phyloP scores from a whole-genome alignment of 352 stramenopile genomes.

The Phytophthora chlamydospora region DNA sequence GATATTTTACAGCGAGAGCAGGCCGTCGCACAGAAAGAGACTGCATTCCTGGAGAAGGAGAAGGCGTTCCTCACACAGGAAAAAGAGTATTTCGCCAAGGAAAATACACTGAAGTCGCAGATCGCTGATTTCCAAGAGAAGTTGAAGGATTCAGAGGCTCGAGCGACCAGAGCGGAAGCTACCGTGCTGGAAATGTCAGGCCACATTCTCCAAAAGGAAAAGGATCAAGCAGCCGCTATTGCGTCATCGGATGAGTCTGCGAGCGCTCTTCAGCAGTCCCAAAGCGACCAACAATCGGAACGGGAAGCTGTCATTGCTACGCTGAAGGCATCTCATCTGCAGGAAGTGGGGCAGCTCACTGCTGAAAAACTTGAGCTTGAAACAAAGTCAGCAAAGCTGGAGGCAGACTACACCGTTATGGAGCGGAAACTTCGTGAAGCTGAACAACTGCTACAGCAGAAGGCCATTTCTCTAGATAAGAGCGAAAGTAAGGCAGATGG shows the following conservation, averaged over 20 bases:
- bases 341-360: conserved; percentile 22
- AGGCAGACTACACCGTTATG: conserved; percentile 9
- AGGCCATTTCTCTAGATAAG: conserved; percentile 24
- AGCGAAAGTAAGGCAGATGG: conserved; percentile 6
- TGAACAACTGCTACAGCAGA: conserved; percentile 24
- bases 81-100: conserved; percentile 38
- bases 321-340: conserved; percentile 19
- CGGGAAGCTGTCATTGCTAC: conserved; percentile 17
- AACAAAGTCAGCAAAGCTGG: conserved; percentile 11
- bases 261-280: conserved; percentile 10
- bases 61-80: conserved; percentile 41
- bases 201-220: conserved; percentile 34
- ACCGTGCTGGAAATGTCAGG: conserved; percentile 37
- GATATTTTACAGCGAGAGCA: conserved; percentile 53
- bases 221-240: conserved; percentile 26
- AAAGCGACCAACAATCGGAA: conserved; percentile 23
- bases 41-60: conserved; percentile 42
- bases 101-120: conserved; percentile 37
- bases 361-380: conserved; percentile 25
- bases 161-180: conserved; percentile 32
- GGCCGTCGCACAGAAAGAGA: conserved; percentile 37
- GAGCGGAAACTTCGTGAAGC: conserved; percentile 13
- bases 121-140: conserved; percentile 40
- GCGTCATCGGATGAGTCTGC: conserved; percentile 8
- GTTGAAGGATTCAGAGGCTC: conserved; percentile 20